These are phyloP conservation scores for Cavenderia fasciculata DNA, from an alignment of 78 protist genomes.

Conservation along the genomic window DNA sequence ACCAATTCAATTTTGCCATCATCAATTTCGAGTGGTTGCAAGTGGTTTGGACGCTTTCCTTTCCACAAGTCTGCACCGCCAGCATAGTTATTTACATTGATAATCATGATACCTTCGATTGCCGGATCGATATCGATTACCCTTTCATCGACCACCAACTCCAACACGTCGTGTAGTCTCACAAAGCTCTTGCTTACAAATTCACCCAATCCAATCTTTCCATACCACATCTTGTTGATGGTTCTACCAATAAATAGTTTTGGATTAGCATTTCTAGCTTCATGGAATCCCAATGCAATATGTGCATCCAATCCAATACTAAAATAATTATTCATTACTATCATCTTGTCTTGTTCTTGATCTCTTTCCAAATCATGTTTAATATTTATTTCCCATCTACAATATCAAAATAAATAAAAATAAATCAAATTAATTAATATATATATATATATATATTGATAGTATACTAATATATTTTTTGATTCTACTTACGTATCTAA, in stretches of 20 bases:
- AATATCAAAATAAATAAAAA: background rate
- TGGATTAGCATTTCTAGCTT: slow-evolving; percentile 67
- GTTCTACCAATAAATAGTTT: slow-evolving; percentile 66
- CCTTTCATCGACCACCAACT: slow-evolving; percentile 14
- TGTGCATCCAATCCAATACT: slow-evolving; percentile 88
- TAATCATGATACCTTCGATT: slow-evolving; percentile 41
- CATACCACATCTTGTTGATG: slow-evolving; percentile 77
- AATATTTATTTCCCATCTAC: slow-evolving; percentile 17
- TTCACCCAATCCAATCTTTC: slow-evolving; percentile 64
- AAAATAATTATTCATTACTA: slow-evolving; percentile 85
- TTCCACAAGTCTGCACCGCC: slow-evolving; percentile 63
- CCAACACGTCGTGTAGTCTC: background rate
- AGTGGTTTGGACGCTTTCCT: background rate
- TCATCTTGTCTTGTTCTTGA: background rate
- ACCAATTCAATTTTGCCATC: slow-evolving; percentile 62
- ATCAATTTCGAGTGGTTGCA: slow-evolving; percentile 41
- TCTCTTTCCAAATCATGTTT: background rate
- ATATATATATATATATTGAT: no score
- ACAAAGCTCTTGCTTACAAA: slow-evolving; percentile 34
- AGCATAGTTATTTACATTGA: slow-evolving; percentile 51
- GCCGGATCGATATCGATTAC: slow-evolving; percentile 6
- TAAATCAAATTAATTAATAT: no score
- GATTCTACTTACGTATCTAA: slow-evolving; percentile 79
- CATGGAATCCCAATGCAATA: slow-evolving; percentile 83
- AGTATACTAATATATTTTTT: no score